Conservation (phyloP, 1,284 basidiomycete species). For the Hypsizygus ulmarius region DNA sequence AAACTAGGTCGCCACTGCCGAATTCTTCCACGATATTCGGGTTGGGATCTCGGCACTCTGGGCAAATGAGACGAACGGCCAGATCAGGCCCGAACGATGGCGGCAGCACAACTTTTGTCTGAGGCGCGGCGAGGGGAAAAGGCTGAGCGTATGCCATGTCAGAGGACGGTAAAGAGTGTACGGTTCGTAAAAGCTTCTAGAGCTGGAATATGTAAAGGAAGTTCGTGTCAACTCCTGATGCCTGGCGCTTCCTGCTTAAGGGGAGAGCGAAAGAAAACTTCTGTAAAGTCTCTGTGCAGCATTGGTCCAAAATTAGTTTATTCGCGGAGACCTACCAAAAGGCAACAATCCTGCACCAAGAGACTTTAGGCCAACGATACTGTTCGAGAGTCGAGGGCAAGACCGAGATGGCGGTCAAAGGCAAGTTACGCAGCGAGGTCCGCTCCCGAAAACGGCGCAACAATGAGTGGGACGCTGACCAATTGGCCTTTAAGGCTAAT, state of each 20-base stretch:
- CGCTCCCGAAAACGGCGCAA: not conserved
- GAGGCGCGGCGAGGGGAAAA: slow-evolving; percentile 63
- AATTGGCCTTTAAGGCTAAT: too few relatives aligned
- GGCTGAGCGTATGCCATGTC: slow-evolving; percentile 57
- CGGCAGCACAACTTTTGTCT: slow-evolving; percentile 47
- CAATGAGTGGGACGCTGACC: too few relatives aligned
- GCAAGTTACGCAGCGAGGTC: slow-evolving; percentile 1
- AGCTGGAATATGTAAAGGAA: slow-evolving; percentile 1
- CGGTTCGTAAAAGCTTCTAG: slow-evolving; percentile 13
- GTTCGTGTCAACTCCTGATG: slow-evolving; percentile 5
- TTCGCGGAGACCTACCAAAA: slow-evolving; percentile 15
- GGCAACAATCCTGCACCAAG: slow-evolving; percentile 5
- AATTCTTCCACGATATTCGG: slow-evolving; percentile 97
- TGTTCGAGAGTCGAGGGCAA: slow-evolving; percentile 8
- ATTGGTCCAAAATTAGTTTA: slow-evolving; percentile 8
- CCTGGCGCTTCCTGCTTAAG: slow-evolving; percentile 5
- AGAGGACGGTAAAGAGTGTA: slow-evolving; percentile 19
- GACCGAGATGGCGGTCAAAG: slow-evolving; percentile 12
- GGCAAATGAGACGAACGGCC: slow-evolving; percentile 89
- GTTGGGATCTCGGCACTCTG: slow-evolving; percentile 90
- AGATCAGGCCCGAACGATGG: slow-evolving; percentile 77
- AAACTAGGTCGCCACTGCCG: slow-evolving; percentile 96
- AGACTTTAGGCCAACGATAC: not conserved
- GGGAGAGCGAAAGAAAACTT: slow-evolving; percentile 7
- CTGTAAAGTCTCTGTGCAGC: slow-evolving; percentile 19